These are phyloP conservation scores for Arthrobotrys megalospora DNA, from an alignment of 2,329 filamentous ascomycete species.

Conservation along the genomic window DNA sequence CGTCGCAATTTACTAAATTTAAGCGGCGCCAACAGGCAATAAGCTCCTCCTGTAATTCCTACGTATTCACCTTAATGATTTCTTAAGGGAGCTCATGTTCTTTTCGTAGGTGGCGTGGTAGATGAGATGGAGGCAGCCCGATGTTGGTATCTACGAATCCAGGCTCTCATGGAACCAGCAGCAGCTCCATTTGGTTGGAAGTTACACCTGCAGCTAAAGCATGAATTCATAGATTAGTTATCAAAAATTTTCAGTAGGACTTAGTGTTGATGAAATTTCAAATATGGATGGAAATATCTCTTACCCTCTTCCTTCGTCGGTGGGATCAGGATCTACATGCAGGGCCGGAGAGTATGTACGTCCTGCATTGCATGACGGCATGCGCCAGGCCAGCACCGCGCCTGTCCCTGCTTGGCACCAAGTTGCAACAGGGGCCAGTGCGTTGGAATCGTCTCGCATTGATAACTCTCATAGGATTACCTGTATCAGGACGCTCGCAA, in stretches of 20 bases:
- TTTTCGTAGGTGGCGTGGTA: constrained; percentile 11
- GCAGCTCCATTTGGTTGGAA: constrained; percentile 10
- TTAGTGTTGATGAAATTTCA: neutral
- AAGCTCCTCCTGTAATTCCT: neutral
- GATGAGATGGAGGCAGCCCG: neutral
- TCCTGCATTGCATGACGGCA: constrained; percentile 25
- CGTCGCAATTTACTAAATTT: constrained; percentile 23
- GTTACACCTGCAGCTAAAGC: constrained; percentile 5
- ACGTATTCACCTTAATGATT: neutral
- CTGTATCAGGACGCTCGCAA: constrained; percentile 15
- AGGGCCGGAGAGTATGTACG: constrained; percentile 4
- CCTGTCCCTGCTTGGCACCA: constrained; percentile 22
- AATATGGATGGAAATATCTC: neutral
- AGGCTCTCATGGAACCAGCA: neutral
- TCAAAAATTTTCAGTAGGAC: neutral
- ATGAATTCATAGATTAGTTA: constrained; percentile 1
- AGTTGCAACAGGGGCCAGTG: constrained; percentile 28
- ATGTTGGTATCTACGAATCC: neutral
- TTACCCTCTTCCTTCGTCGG: constrained; percentile 3
- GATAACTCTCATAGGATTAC: constrained; percentile 13
- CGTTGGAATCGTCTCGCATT: constrained; percentile 27
- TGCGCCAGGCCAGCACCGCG: neutral
- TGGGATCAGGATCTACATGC: constrained; percentile 19
- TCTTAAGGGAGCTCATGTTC: neutral
- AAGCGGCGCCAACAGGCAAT: neutral